These are phyloP conservation scores for Neopestalotiopsis rosae DNA, from an alignment of 2,329 filamentous ascomycete species.

Conservation along the genomic window DNA sequence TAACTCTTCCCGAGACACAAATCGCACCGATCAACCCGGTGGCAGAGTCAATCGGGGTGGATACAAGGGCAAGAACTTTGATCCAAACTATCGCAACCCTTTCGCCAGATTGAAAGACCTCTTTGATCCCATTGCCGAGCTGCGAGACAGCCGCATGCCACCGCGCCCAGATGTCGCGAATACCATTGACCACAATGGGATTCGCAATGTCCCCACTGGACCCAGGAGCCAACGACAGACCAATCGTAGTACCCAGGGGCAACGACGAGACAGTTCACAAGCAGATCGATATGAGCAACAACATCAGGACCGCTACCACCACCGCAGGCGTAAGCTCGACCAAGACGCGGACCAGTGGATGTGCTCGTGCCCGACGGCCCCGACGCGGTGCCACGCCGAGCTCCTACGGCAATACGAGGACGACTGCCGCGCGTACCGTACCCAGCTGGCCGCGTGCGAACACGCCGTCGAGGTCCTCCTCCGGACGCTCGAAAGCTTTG, in stretches of 20 bases:
- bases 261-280: background rate
- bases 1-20: background rate
- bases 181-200: background rate
- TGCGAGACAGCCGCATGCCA: background rate
- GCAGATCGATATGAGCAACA: background rate
- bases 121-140: background rate
- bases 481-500: background rate
- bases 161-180: background rate
- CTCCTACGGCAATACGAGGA: background rate
- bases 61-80: conserved; percentile 11
- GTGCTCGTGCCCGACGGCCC: background rate
- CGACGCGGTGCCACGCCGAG: background rate
- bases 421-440: background rate
- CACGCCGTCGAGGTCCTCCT: background rate
- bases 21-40: background rate
- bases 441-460: background rate
- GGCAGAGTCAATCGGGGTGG: background rate
- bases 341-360: background rate
- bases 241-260: background rate
- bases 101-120: background rate
- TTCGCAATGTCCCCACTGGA: background rate
- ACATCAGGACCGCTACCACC: background rate
- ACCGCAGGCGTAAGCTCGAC: conserved; percentile 1
- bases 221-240: background rate
- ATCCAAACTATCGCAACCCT: background rate